These are phyloP conservation scores for Tolypocladium album DNA, from an alignment of 2,329 filamentous ascomycete genomes.

Conservation along the genomic window DNA sequence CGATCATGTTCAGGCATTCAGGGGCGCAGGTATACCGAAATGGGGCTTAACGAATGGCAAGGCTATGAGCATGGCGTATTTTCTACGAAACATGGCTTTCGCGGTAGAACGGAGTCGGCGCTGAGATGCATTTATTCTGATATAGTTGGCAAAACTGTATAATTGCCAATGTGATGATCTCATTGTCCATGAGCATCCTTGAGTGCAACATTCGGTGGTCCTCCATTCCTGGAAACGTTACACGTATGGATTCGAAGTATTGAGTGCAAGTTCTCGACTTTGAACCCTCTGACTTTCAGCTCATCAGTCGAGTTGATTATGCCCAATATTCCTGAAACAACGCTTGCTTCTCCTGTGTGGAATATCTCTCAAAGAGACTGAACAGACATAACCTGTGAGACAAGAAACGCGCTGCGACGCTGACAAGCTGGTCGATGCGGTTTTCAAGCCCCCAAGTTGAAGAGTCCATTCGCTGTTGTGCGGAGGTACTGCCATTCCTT, in stretches of 20 bases:
- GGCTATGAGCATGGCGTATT: background rate
- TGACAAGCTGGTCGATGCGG: background rate
- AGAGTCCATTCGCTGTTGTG: background rate
- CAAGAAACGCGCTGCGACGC: background rate
- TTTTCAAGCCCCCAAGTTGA: background rate
- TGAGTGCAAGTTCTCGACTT: background rate
- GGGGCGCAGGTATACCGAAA: slow-evolving; percentile 66
- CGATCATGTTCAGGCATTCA: slow-evolving; percentile 69
- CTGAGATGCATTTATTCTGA: background rate
- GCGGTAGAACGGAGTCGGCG: background rate
- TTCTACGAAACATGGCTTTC: background rate
- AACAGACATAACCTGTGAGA: background rate
- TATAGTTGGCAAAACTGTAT: background rate
- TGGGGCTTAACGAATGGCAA: slow-evolving; percentile 39
- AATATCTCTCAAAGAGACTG: background rate
- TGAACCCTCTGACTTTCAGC: background rate
- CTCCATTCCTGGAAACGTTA: background rate
- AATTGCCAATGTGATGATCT: background rate
- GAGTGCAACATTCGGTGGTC: background rate
- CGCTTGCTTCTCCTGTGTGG: background rate
- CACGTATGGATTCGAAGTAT: background rate
- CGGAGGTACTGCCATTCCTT: background rate
- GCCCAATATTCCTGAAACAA: background rate
- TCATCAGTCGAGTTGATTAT: background rate
- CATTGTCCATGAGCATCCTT: no score